Conservation (phyloP, 345 rosid species). For the Melaleuca quinquenervia region DNA sequence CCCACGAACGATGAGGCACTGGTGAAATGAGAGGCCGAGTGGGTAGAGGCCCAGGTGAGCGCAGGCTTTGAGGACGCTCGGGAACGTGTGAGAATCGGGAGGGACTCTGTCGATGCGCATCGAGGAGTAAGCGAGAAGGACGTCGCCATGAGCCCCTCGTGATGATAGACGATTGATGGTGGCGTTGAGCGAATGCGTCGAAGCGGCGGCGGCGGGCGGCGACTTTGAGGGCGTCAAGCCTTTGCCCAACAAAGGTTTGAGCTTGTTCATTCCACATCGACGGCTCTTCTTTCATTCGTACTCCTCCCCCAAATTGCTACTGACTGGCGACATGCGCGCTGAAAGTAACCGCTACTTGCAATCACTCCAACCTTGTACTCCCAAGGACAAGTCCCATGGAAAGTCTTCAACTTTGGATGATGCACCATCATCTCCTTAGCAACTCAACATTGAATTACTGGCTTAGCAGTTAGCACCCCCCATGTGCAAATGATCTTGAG, state of each 20-base stretch:
- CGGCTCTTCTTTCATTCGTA: background rate
- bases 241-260: conserved; percentile 5
- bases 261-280: conserved; percentile 10
- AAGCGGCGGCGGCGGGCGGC: conserved; percentile 3
- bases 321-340: background rate
- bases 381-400: background rate
- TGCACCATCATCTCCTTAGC: background rate
- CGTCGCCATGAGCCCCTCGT: conserved; percentile 19
- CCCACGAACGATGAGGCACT: conserved; percentile 29
- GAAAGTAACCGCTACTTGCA: background rate
- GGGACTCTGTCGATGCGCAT: conserved; percentile 18
- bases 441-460: background rate
- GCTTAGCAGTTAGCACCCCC: background rate
- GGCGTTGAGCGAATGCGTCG: background rate
- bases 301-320: background rate
- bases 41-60: conserved; percentile 26
- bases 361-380: background rate
- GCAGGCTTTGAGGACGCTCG: conserved; percentile 49
- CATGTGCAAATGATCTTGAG: background rate
- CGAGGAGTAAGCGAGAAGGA: conserved; percentile 20
- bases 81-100: conserved; percentile 32
- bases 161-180: conserved; percentile 22
- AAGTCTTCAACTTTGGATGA: background rate
- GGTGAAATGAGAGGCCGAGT: conserved; percentile 37
- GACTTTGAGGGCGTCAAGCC: background rate